Evolutionary conservation across 768 basidiomycete genomes (phyloP).

Genomic region (Leccinum boreale): DNA sequence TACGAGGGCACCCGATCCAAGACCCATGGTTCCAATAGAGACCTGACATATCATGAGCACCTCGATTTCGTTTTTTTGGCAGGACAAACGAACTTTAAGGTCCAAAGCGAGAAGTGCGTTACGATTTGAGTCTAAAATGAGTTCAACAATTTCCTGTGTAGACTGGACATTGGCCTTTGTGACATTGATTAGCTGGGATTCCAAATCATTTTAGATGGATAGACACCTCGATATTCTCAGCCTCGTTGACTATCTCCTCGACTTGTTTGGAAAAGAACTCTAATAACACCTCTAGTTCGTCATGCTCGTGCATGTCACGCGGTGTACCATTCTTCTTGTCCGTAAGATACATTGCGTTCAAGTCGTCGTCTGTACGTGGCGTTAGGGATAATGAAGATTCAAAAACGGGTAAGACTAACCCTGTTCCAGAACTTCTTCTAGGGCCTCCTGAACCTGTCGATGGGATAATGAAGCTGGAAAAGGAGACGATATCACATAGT

Average conservation of each 20-base stretch:
- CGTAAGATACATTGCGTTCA: conserved; percentile 93
- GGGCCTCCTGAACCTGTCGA: conserved; percentile 75
- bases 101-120: conserved; percentile 90
- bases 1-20: conserved; percentile 85
- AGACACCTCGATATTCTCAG: conserved; percentile 77
- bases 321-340: conserved; percentile 66
- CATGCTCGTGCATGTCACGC: conserved; percentile 78
- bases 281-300: conserved; percentile 89
- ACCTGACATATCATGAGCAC: conserved; percentile 44
- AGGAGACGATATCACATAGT: background rate
- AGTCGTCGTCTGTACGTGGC: conserved; percentile 72
- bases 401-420: conserved; percentile 43
- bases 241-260: conserved; percentile 93
- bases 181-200: background rate
- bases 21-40: conserved; percentile 91
- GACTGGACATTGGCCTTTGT: conserved; percentile 82
- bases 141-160: conserved; percentile 96
- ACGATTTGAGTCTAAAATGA: conserved; percentile 94
- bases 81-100: conserved; percentile 56
- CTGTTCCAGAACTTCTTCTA: conserved; percentile 90
- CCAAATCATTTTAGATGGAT: background rate
- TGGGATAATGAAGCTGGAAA: background rate
- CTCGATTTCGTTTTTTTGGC: background rate
- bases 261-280: conserved; percentile 96
- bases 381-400: background rate